Conservation (phyloP, 495 filamentous ascomycete species). For the Cercophora scortea region DNA sequence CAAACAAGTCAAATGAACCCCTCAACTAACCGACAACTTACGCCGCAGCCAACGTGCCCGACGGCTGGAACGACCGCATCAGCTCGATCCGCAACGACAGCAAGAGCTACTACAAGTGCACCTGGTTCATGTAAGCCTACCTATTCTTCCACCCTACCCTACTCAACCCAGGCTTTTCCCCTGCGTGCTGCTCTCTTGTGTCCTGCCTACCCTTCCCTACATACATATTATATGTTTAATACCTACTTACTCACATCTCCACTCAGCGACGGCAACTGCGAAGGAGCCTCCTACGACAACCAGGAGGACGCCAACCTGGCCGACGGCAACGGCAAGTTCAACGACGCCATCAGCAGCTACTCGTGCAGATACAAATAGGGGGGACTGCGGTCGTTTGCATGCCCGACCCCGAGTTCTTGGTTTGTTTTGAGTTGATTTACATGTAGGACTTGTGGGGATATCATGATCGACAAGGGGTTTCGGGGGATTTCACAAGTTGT, state of each 20-base stretch:
- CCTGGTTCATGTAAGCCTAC: neutral
- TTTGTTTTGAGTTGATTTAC: too few species aligned
- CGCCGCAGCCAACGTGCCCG: neutral
- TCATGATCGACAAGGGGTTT: too few species aligned
- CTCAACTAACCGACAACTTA: too few species aligned
- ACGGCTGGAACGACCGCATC: neutral
- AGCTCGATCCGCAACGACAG: constrained; percentile 1
- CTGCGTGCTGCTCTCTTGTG: neutral
- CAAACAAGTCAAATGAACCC: too few species aligned
- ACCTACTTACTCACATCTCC: neutral
- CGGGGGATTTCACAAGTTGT: too few species aligned
- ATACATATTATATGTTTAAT: too few species aligned
- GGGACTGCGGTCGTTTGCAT: too few species aligned
- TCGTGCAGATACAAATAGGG: neutral
- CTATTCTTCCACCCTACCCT: neutral
- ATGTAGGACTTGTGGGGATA: too few species aligned
- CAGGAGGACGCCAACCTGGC: constrained; percentile 4
- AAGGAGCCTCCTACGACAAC: neutral
- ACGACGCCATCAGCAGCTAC: constrained; percentile 1
- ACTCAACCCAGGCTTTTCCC: too few species aligned
- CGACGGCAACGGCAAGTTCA: constrained; percentile 1
- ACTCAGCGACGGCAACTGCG: neutral
- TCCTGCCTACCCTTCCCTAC: too few species aligned
- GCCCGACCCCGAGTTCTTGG: too few species aligned
- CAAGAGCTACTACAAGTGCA: neutral